These are phyloP conservation scores for Blumeria graminis DNA, from an alignment of 2,329 filamentous ascomycete genomes.

Conservation along the genomic window DNA sequence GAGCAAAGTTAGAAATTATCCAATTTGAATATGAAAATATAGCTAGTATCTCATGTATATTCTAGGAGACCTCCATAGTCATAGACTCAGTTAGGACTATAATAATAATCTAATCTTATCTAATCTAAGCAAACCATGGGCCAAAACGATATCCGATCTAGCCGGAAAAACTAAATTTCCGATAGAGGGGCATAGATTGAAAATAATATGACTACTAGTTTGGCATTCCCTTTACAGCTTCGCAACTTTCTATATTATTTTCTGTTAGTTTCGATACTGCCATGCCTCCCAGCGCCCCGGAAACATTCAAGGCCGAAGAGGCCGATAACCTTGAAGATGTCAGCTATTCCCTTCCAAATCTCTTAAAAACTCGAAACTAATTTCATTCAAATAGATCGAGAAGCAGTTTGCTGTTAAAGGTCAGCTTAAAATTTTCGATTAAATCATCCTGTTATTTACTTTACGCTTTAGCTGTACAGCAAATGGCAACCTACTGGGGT, in stretches of 20 bases:
- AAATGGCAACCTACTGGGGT: constrained; percentile 91
- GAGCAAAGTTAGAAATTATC: too few relatives aligned
- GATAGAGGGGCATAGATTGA: too few relatives aligned
- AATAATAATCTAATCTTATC: too few relatives aligned
- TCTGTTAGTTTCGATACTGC: background rate
- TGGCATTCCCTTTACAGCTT: background rate
- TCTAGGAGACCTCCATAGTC: too few relatives aligned
- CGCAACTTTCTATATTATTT: background rate
- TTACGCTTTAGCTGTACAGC: constrained; percentile 44
- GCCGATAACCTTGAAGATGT: constrained; percentile 48
- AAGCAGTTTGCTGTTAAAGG: constrained; percentile 98
- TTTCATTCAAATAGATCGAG: constrained; percentile 47
- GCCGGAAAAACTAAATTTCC: too few relatives aligned
- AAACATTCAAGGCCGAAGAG: constrained; percentile 29
- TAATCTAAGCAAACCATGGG: too few relatives aligned
- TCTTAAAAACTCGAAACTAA: background rate
- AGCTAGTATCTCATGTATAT: too few relatives aligned
- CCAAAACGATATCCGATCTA: too few relatives aligned
- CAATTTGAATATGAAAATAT: too few relatives aligned
- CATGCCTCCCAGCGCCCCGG: constrained; percentile 8
- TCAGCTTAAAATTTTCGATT: constrained; percentile 14
- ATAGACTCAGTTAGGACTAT: too few relatives aligned
- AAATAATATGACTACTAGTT: background rate
- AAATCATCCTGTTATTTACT: too few relatives aligned
- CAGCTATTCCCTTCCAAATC: constrained; percentile 15